Evolutionary conservation across 1,139 yeast genomes (phyloP).

Genomic region (Nakaseomyces bracarensis): DNA sequence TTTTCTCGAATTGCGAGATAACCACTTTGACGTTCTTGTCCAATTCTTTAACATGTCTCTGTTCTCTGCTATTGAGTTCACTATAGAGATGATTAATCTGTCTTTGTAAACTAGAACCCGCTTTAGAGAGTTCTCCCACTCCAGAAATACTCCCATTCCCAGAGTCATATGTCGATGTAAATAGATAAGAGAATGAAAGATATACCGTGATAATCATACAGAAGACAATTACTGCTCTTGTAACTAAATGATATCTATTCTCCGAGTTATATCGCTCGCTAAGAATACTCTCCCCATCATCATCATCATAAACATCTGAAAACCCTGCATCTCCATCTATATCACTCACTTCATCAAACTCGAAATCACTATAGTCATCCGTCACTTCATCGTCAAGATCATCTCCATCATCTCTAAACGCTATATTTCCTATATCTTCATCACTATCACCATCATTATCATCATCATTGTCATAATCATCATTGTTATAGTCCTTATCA

Average conservation of each 20-base stretch:
- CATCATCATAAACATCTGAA: conserved; percentile 8
- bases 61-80: conserved; percentile 23
- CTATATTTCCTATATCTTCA: conserved; percentile 11
- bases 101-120: conserved; percentile 19
- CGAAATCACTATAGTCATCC: neutral
- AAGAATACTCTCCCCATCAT: conserved; percentile 6
- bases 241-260: conserved; percentile 3
- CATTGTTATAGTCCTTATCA: conserved; percentile 9
- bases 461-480: conserved; percentile 10
- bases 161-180: neutral
- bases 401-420: conserved; percentile 12
- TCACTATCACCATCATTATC: conserved; percentile 10
- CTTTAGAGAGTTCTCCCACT: conserved; percentile 8
- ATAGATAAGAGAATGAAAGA: conserved; percentile 3
- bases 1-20: conserved; percentile 29
- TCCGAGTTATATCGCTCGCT: no score
- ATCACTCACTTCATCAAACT: neutral
- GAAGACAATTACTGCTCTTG: conserved; percentile 5
- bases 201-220: neutral
- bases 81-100: conserved; percentile 27
- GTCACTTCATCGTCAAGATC: conserved; percentile 11
- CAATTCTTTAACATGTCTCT: conserved; percentile 20
- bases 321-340: neutral
- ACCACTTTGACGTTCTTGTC: conserved; percentile 27
- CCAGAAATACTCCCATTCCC: no score